Conservation (phyloP, 768 basidiomycete genomes). For the Asterophora lycoperdoides region DNA sequence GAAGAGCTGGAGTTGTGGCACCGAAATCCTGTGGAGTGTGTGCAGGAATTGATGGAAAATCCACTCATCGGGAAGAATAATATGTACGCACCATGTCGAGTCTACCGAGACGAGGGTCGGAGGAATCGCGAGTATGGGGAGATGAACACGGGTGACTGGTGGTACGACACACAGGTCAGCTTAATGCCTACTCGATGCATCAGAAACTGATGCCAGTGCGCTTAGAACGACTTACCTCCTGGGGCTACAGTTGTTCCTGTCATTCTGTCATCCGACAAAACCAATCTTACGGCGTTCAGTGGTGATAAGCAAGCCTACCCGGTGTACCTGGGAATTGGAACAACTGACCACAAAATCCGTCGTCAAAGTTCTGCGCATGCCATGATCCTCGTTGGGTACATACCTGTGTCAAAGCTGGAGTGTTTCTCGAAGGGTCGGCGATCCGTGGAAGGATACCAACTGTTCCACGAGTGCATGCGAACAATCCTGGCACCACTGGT, state of each 20-base stretch:
- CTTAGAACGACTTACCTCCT: constrained; percentile 6
- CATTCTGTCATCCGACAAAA: background rate
- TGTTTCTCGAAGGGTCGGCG: background rate
- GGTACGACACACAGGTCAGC: constrained; percentile 32
- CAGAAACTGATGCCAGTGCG: constrained; percentile 1
- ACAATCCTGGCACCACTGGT: constrained; percentile 25
- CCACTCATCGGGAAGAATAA: constrained; percentile 24
- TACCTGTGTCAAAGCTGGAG: constrained; percentile 1
- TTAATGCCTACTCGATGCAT: background rate
- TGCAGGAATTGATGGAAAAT: constrained; percentile 27
- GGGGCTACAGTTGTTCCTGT: no score
- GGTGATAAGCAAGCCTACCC: constrained; percentile 24
- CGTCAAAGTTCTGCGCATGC: constrained; percentile 26
- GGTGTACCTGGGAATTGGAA: constrained; percentile 36
- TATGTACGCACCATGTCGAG: constrained; percentile 20
- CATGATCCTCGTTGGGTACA: constrained; percentile 2
- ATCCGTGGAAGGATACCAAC: background rate
- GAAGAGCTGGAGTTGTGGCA: constrained; percentile 24
- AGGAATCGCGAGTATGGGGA: constrained; percentile 26
- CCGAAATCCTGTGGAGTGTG: constrained; percentile 27
- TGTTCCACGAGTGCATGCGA: constrained; percentile 4
- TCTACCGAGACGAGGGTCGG: constrained; percentile 17
- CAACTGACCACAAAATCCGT: constrained; percentile 26
- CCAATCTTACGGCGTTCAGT: no score
- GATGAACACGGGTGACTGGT: constrained; percentile 36